Base-by-base conservation (phyloP, 345 rosid species). In the Dipteronia dyeriana region DNA sequence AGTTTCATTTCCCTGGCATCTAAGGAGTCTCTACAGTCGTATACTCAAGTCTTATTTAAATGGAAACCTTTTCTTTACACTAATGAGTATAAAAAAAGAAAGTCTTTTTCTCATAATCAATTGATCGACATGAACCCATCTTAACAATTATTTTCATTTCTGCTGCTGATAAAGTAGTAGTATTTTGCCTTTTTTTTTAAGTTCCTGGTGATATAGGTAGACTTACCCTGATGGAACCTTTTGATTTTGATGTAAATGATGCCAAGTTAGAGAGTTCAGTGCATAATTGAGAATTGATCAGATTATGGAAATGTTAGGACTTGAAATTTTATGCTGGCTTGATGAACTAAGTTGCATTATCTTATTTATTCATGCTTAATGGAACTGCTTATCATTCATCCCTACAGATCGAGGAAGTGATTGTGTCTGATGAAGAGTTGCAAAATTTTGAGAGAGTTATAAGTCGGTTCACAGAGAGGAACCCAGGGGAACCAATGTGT, bases 361-460 rank as follows among this genome's bases (percentile, higher is more conserved):
- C 17, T 25, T 45, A 16, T 74, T 49, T 39, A 51, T 65, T 53
- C 47, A 12, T 29, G 65, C 16, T 22, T 38, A n/a, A 31, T 29
- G 59, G 77, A 26, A 62, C 39, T 31, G 6, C 38, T 59, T 20
- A 13, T 45, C 20, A 70, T 61, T 59, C 23, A 29, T 53, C 12
- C 69, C 23, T 70, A 54, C 84, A 86, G 91, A 76, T 41, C 11
- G 45, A 41, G 45, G 45, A 41, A 41, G 45, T 9, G 45, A 41
- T 41, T 5, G 9, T 41, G 45, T 82, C 78, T 9, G 79, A 83
- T 71, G 90, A 86, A 72, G 91, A 86, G 79, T 76, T 82, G 71
- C 75, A 73, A 23, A 70, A 79, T 68, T 76, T 84, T 19, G 75
- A 78, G 66, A 74, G 75, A 69, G 79, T 72, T 59, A 75, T 75